A percentile compares a stretch with the other conserved stretches of the same genome.
Evolutionary conservation across 208 protist species (phyloP).

Genomic region (Baffinella frigidus): DNA sequence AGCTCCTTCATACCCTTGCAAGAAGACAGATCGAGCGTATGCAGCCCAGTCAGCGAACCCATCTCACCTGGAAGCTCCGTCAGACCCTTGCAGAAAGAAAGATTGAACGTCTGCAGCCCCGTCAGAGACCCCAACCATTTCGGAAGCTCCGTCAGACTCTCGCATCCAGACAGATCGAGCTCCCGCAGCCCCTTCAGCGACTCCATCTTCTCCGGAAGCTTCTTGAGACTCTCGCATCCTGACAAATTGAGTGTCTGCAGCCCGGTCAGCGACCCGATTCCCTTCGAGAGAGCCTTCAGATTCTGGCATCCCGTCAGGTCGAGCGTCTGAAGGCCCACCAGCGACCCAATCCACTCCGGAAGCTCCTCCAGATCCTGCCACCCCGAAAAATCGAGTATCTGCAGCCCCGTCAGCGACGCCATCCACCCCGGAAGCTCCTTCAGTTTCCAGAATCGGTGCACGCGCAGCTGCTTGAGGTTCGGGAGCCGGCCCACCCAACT

Average conservation of each 20-base stretch:
- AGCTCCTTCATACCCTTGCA: background rate
- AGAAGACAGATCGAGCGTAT: background rate
- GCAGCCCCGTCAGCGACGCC: background rate
- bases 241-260: background rate
- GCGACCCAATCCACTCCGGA: background rate
- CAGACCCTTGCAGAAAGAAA: background rate
- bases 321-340: background rate
- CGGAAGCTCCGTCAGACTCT: background rate
- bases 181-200: background rate
- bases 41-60: background rate
- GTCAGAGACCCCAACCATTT: background rate
- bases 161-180: background rate
- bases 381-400: background rate
- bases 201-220: background rate
- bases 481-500: too few relatives aligned
- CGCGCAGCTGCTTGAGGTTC: too few relatives aligned
- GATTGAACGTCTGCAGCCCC: background rate
- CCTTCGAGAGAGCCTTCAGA: background rate
- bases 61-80: background rate
- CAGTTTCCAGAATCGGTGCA: too few relatives aligned
- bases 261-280: background rate
- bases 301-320: background rate
- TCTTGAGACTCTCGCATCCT: background rate
- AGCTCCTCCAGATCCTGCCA: background rate
- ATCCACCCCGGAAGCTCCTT: background rate